These are phyloP conservation scores for Porogramme epimiltina DNA, from an alignment of 1,284 basidiomycete species.

Conservation along the genomic window DNA sequence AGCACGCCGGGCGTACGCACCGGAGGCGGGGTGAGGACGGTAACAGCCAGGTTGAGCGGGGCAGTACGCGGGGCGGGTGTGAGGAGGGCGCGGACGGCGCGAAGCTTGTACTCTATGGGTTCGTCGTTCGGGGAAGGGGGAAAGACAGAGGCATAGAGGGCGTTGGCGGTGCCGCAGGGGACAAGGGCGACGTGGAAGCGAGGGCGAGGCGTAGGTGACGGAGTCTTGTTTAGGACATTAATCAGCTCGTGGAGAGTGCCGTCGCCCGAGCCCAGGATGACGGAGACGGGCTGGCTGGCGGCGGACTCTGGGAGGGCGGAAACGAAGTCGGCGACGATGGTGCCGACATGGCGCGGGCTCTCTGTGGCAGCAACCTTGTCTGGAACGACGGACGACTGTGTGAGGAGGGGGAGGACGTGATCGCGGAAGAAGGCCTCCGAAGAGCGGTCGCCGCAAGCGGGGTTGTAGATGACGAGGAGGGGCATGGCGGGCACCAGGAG, in stretches of 20 bases:
- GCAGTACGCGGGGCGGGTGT: constrained; percentile 33
- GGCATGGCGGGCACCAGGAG: constrained; percentile 13
- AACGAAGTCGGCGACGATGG: constrained; percentile 48
- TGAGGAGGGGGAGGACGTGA: constrained; percentile 68
- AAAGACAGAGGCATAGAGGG: constrained; percentile 76
- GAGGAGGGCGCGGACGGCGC: constrained; percentile 55
- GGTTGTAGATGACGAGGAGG: constrained; percentile 51
- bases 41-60: constrained; percentile 62
- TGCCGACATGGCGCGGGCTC: constrained; percentile 58
- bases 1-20: constrained; percentile 10
- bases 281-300: constrained; percentile 28
- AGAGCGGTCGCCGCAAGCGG: constrained; percentile 44
- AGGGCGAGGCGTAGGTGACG: constrained; percentile 16
- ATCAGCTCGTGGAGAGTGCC: constrained; percentile 90
- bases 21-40: constrained; percentile 45
- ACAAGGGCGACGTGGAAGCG: constrained; percentile 53
- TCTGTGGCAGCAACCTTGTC: constrained; percentile 54
- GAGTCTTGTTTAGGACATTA: constrained; percentile 50
- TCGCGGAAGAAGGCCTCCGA: constrained; percentile 52
- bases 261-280: constrained; percentile 83
- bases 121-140: constrained; percentile 36
- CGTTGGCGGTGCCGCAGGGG: constrained; percentile 94
- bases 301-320: constrained; percentile 16
- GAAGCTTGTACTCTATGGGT: constrained; percentile 46
- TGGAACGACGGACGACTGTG: constrained; percentile 36